Evolutionary conservation across 106 monocot genomes (phyloP), one percentile per base, ranked within the genome.

Genomic region (Apostasia shenzhenica): DNA sequence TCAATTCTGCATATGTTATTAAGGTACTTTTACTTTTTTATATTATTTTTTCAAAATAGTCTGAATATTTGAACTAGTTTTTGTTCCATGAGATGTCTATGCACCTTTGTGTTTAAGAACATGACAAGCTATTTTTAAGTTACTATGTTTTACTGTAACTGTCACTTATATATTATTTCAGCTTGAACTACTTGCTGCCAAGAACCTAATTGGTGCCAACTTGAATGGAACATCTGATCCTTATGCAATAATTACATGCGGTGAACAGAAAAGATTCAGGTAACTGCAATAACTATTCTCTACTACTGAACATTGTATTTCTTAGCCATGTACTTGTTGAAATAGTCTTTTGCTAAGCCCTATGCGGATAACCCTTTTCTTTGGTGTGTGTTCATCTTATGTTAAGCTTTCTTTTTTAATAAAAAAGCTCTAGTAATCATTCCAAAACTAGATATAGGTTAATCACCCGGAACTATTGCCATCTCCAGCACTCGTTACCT

Each of bases 171-270:
- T 66, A 52, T 8, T 73, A 10, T 74, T 77, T 76, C 86, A 95
- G 95, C 26, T 95, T 49, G 95, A 95, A 75, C 75, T 95, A 47
- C 73, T 95, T 64, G 91, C 95, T 73, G 95, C 95, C 55, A 95
- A 89, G 70, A 95, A 92, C 66, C 72, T 95, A 65, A 63, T 81
- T 68, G 91, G 88, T 80, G 95, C 91, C 72, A 95, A 92, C 66
- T 75, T 92, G 73, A 97, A 97, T 77, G 95, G 95, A 44, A 92
- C 86, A 49, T 97, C 95, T 61, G 95, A 97, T 84, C 95, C 95
- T 26, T 97, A 97, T 76, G 89, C 82, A 48, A 89, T 92, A 73
- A 92, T 97, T 64, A 82, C 86, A 46, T 92, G 92, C 75, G 92
- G 85, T 42, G 95, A 86, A 68, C 89, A 97, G 67, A 92, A 89